Conservation (phyloP, 805 yeast species). For the Metschnikowia reukaufii region DNA sequence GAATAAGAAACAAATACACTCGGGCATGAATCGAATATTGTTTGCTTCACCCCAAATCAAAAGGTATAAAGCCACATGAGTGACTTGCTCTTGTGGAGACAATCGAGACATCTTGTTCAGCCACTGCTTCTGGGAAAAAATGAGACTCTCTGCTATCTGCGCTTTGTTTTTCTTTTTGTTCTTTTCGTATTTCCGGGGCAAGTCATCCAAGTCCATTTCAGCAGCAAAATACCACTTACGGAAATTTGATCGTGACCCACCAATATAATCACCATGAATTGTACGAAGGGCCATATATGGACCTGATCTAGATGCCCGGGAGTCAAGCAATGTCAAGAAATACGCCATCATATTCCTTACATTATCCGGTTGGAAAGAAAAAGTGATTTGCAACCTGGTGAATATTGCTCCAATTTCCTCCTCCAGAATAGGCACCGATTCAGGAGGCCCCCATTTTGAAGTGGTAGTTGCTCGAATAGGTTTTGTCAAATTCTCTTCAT, state of each 20-base stretch:
- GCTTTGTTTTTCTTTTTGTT: slow-evolving; percentile 1
- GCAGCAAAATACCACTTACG: slow-evolving; percentile 79
- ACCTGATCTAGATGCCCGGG: slow-evolving; percentile 56
- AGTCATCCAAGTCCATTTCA: slow-evolving; percentile 50
- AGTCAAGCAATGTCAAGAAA: slow-evolving; percentile 20
- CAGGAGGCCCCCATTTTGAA: slow-evolving; percentile 48
- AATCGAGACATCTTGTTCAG: slow-evolving; percentile 47
- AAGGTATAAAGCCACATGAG: slow-evolving; percentile 68
- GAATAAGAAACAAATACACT: slow-evolving; percentile 79
- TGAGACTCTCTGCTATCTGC: slow-evolving; percentile 1
- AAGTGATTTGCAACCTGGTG: slow-evolving; percentile 49
- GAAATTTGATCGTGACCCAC: slow-evolving; percentile 67
- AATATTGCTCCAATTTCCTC: slow-evolving; percentile 59
- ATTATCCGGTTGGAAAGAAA: slow-evolving; percentile 71
- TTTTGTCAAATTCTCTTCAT: not conserved
- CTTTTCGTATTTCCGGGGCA: slow-evolving; percentile 23
- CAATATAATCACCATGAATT: slow-evolving; percentile 72
- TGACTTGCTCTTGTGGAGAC: slow-evolving; percentile 52
- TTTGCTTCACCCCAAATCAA: slow-evolving; percentile 91
- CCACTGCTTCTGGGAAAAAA: slow-evolving; percentile 50
- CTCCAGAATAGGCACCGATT: slow-evolving; percentile 47
- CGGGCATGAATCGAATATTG: slow-evolving; percentile 84
- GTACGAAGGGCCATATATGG: slow-evolving; percentile 56
- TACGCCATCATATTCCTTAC: slow-evolving; percentile 61
- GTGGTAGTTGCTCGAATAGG: slow-evolving; percentile 30